Percentiles rank a stretch among this genome's conserved stretches.
These are phyloP conservation scores for Lactarius hengduanensis DNA, from an alignment of 768 basidiomycete genomes.

Conservation along the genomic window DNA sequence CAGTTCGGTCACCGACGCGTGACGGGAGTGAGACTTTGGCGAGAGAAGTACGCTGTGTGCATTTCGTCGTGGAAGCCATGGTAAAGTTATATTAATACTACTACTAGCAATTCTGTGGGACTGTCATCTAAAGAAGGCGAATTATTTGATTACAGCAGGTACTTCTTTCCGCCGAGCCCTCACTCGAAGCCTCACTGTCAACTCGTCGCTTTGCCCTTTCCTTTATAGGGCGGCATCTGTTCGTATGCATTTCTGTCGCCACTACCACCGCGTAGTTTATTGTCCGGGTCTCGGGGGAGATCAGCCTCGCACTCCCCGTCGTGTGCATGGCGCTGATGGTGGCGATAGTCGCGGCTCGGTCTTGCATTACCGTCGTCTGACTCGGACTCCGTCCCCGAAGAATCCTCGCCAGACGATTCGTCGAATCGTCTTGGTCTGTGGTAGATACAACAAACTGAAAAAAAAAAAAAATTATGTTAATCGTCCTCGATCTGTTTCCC, in stretches of 20 bases:
- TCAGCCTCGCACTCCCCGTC: constrained; percentile 7
- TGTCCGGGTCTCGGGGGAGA: background rate
- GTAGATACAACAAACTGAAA: constrained; percentile 95
- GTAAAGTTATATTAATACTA: too few species aligned
- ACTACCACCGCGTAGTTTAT: background rate
- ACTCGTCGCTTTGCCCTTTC: constrained; percentile 18
- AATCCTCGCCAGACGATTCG: constrained; percentile 72
- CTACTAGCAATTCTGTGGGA: too few species aligned
- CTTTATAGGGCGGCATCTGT: constrained; percentile 17
- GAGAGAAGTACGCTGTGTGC: too few species aligned
- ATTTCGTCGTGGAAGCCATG: too few species aligned
- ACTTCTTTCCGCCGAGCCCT: too few species aligned
- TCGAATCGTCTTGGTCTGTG: constrained; percentile 79
- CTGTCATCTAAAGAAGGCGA: too few species aligned
- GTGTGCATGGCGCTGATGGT: constrained; percentile 7
- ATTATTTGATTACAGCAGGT: too few species aligned
- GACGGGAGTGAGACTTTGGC: too few species aligned
- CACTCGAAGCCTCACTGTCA: background rate
- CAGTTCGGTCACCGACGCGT: too few species aligned
- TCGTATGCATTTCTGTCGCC: constrained; percentile 26
- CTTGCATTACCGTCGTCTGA: constrained; percentile 25
- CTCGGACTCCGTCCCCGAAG: constrained; percentile 45
- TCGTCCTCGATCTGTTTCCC: background rate
- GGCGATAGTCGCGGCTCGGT: constrained; percentile 1
- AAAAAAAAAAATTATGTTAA: background rate